A percentile compares a stretch with the other conserved stretches of the same genome.
phyloP scores from a whole-genome alignment of 441 rosid species.

The Omphalea diandra region DNA sequence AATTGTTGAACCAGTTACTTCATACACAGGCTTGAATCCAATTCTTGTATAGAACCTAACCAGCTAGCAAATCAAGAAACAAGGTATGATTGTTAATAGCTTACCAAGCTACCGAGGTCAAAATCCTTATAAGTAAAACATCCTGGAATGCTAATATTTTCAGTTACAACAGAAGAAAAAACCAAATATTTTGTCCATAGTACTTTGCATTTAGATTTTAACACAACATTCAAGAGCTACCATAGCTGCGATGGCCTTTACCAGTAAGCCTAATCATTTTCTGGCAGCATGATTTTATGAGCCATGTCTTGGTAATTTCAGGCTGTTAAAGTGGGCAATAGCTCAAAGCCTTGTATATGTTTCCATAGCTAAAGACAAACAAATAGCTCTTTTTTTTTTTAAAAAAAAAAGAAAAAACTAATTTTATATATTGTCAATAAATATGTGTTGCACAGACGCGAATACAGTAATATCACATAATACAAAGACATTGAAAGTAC shows the following conservation, averaged over 20 bases:
- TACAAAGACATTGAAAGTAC: too few species aligned
- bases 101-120: background rate
- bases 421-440: too few species aligned
- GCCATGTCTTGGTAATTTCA: background rate
- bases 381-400: background rate
- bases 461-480: too few species aligned
- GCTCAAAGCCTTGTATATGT: background rate
- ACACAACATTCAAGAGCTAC: background rate
- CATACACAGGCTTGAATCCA: constrained; percentile 66
- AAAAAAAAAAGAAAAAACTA: too few species aligned
- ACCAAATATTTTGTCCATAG: background rate
- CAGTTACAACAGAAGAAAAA: background rate
- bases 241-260: background rate
- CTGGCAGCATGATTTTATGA: background rate
- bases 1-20: constrained; percentile 72
- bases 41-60: constrained; percentile 79
- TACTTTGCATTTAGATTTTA: background rate
- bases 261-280: constrained; percentile 4
- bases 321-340: background rate
- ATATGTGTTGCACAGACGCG: too few species aligned
- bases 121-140: background rate
- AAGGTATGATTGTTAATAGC: background rate
- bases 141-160: background rate
- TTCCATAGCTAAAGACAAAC: background rate
- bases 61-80: constrained; percentile 40